Evolutionary conservation across 176 grass and related monocot genomes (phyloP).

Genomic region (Triticum timopheevii): DNA sequence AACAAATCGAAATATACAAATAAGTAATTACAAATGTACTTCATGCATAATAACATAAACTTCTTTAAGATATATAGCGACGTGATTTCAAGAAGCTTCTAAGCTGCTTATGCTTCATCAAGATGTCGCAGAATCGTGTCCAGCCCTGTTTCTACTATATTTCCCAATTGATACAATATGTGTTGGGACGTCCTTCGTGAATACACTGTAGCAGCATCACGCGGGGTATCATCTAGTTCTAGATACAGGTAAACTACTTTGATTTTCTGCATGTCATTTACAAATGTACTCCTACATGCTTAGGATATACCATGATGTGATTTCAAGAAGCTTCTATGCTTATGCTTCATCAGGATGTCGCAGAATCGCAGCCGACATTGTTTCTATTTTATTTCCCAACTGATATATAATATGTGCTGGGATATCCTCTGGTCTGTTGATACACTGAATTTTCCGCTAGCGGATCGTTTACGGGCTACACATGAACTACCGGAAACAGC

Average conservation of each 20-base stretch:
- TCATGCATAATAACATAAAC: too few relatives aligned
- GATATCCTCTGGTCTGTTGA: background rate
- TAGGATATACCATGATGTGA: background rate
- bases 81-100: slow-evolving; percentile 11
- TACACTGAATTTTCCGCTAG: background rate
- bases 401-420: slow-evolving; percentile 34
- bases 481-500: slow-evolving; percentile 20
- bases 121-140: background rate
- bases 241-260: background rate
- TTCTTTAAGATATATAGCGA: too few relatives aligned
- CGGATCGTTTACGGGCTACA: slow-evolving; percentile 11
- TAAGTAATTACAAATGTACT: too few relatives aligned
- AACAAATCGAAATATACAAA: too few relatives aligned
- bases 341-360: slow-evolving; percentile 20
- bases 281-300: background rate
- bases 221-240: too few relatives aligned
- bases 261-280: background rate
- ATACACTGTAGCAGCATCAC: background rate
- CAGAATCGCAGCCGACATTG: background rate
- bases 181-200: too few relatives aligned
- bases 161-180: slow-evolving; percentile 34
- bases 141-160: slow-evolving; percentile 27
- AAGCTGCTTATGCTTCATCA: slow-evolving; percentile 10
- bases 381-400: slow-evolving; percentile 36
- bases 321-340: slow-evolving; percentile 10